These are phyloP conservation scores for Ophiostoma sp. DNA, from an alignment of 2,329 filamentous ascomycete genomes.

Conservation along the genomic window DNA sequence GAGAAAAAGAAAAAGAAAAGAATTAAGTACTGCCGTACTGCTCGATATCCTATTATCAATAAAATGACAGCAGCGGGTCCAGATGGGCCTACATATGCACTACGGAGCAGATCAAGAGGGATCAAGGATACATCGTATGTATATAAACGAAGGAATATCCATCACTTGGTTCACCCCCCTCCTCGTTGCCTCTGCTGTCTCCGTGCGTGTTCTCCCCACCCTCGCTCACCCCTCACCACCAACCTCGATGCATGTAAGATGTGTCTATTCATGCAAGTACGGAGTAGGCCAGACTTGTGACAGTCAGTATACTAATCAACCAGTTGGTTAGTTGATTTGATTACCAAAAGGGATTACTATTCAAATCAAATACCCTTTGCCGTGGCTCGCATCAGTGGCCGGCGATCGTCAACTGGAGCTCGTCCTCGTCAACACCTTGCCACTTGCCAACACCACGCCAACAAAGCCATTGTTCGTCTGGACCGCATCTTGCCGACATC, in stretches of 20 bases:
- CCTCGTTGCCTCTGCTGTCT: neutral
- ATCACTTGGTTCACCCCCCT: slow-evolving; percentile 20
- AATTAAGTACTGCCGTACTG: neutral
- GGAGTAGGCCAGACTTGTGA: too few species aligned
- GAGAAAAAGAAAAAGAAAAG: neutral
- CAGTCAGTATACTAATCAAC: too few species aligned
- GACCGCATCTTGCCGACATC: neutral
- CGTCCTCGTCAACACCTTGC: neutral
- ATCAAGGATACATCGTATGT: neutral
- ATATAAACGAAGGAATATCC: slow-evolving; percentile 12
- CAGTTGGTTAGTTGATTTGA: too few species aligned
- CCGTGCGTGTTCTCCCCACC: neutral
- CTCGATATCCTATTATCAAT: slow-evolving; percentile 9
- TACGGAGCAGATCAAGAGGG: neutral
- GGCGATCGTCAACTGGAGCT: too few species aligned
- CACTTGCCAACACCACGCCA: too few species aligned
- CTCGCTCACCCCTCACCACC: too few species aligned
- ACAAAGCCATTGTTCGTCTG: neutral
- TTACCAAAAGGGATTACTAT: too few species aligned
- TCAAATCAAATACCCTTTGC: too few species aligned
- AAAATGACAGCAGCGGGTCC: neutral
- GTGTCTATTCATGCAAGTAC: too few species aligned
- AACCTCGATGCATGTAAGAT: too few species aligned
- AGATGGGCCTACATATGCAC: slow-evolving; percentile 12
- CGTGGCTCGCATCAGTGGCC: too few species aligned